Evolutionary conservation across 129 eudicot genomes (phyloP), one percentile per base, ranked within the genome.

Genomic region (Lonicera japonica): DNA sequence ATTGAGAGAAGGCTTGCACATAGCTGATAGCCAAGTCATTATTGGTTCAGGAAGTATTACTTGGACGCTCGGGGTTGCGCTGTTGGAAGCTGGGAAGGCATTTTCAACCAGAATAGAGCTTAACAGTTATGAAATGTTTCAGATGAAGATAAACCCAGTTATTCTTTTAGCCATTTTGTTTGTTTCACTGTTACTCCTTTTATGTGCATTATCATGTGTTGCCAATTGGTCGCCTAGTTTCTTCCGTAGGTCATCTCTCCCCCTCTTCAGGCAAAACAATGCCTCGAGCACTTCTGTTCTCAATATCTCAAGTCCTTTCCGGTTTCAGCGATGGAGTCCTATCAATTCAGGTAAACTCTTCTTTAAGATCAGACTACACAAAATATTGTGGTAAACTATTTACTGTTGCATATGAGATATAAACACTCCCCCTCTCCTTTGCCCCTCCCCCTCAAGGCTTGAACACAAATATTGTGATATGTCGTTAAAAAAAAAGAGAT

Each of bases 41-140:
- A 76, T 94, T 68, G 99, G 96, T 67, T 94, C 99, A 22, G 99
- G 99, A 60, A 89, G 99, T 56, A 88, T 86, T 70, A 88, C 99
- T 29, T 94, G 99, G 99, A 88, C 99, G 5, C 88, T 83, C 57
- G 99, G 99, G 51, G 99, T 88, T 76, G 99, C 99, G 13, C 73
- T 94, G 21, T 66, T 80, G 76, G 99, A 94, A 82, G 95, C 87
- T 54, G 99, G 96, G 48, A 94, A 79, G 70, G 82, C 79, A 15
- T 43, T 76, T 78, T 66, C 88, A 13, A 72, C 72, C 38, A 59
- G 67, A 61, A 25, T 22, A 10, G 79, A 65, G 51, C 67, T 80
- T 78, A 77, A 50, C 52, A 65, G 75, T 36, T 85, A 88, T 67
- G 80, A 78, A 20, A 61, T 82, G 36, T 69, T 94, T 19, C 67